These are phyloP conservation scores for Fusarium sp. DNA, from an alignment of 2,329 filamentous ascomycete genomes.

Conservation along the genomic window DNA sequence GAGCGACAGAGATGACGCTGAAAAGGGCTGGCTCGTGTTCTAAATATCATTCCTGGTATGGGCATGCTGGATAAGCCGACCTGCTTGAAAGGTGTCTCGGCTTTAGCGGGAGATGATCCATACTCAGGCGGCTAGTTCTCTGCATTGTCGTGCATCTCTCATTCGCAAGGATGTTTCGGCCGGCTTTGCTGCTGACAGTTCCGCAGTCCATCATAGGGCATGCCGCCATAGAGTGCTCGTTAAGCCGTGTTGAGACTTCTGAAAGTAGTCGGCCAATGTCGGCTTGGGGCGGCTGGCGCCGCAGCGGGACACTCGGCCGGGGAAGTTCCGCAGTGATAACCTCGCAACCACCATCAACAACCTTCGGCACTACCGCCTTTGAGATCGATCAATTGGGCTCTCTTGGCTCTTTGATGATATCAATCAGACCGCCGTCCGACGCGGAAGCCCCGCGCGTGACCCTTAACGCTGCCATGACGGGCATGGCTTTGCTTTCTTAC, in stretches of 20 bases:
- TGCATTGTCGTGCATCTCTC: constrained; percentile 13
- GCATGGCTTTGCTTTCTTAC: constrained; percentile 35
- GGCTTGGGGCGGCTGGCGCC: constrained; percentile 54
- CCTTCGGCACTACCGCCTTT: constrained; percentile 39
- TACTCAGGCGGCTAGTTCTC: constrained; percentile 7
- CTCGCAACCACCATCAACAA: constrained; percentile 32
- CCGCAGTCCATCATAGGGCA: constrained; percentile 27
- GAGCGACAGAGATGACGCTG: constrained; percentile 11
- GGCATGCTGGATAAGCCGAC: constrained; percentile 22
- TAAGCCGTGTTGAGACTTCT: constrained; percentile 25
- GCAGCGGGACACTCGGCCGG: constrained; percentile 43
- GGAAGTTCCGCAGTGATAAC: constrained; percentile 43
- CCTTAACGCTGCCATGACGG: constrained; percentile 31
- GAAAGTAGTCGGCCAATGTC: constrained; percentile 49
- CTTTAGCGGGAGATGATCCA: constrained; percentile 25
- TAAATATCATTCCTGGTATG: constrained; percentile 27
- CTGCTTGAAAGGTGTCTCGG: constrained; percentile 23
- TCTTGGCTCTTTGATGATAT: constrained; percentile 40
- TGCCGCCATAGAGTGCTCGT: constrained; percentile 12
- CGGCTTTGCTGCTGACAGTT: constrained; percentile 29
- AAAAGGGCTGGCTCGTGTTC: constrained; percentile 11
- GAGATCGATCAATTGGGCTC: constrained; percentile 26
- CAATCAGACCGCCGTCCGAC: constrained; percentile 38
- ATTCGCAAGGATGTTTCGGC: constrained; percentile 21
- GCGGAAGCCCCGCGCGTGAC: constrained; percentile 41